Conservation (phyloP, 2,329 filamentous ascomycete genomes). For the Aspergillus flavus region DNA sequence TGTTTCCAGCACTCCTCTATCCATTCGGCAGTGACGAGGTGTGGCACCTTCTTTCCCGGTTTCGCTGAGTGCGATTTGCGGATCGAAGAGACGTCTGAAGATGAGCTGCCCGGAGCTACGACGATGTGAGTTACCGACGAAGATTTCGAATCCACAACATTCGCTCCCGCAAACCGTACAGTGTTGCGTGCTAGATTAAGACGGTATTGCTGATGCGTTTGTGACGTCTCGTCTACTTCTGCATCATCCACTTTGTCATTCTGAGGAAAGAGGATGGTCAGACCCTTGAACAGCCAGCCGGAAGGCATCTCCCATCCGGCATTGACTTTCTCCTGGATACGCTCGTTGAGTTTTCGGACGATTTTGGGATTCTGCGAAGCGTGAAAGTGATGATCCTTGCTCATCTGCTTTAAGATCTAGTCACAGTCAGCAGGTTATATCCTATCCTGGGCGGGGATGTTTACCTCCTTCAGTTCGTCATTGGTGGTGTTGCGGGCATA, state of each 20-base stretch:
- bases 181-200: constrained; percentile 57
- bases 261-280: constrained; percentile 48
- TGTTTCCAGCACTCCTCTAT: constrained; percentile 79
- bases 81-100: constrained; percentile 46
- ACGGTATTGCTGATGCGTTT: constrained; percentile 21
- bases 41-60: constrained; percentile 57
- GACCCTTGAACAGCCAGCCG: constrained; percentile 54
- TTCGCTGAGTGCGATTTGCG: constrained; percentile 31
- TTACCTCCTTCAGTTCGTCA: constrained; percentile 60
- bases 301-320: constrained; percentile 35
- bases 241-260: constrained; percentile 1
- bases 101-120: constrained; percentile 53
- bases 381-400: constrained; percentile 22
- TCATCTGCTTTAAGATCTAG: constrained; percentile 48
- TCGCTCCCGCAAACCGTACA: constrained; percentile 70
- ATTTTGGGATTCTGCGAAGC: constrained; percentile 53
- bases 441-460: constrained; percentile 17
- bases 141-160: constrained; percentile 55
- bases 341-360: constrained; percentile 58
- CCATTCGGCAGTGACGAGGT: constrained; percentile 73
- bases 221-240: not conserved
- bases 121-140: constrained; percentile 72
- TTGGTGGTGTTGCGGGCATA: constrained; percentile 70
- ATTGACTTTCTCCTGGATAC: constrained; percentile 51
- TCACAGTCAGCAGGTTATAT: constrained; percentile 8